Percentiles rank a stretch among this genome's conserved stretches.
Conservation (phyloP, 805 yeast genomes). For the Pichia phayaonensis region DNA sequence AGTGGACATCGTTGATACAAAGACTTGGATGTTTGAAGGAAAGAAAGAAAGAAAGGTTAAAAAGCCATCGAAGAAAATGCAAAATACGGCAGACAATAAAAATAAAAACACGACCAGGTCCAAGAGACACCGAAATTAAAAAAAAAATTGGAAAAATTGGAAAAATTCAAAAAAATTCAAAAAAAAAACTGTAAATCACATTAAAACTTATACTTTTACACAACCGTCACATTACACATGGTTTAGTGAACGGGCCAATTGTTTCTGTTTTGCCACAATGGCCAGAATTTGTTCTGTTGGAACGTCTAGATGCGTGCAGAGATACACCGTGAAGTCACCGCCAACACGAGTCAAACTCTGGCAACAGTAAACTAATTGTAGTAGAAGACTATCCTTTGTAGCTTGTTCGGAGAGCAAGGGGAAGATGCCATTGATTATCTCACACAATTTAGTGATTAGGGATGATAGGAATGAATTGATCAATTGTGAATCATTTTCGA, state of each 20-base stretch:
- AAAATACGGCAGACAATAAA: not conserved
- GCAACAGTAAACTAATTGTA: slow-evolving; percentile 86
- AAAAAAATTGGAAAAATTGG: not conserved
- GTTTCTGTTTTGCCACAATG: slow-evolving; percentile 21
- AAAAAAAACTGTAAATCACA: no score
- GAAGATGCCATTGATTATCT: slow-evolving; percentile 26
- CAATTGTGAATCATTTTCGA: slow-evolving; percentile 31
- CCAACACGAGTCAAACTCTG: slow-evolving; percentile 70
- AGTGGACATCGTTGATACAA: not conserved
- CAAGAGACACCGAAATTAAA: not conserved
- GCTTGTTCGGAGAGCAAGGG: slow-evolving; percentile 30
- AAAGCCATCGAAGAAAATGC: not conserved
- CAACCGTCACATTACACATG: not conserved
- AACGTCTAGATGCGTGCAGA: not conserved
- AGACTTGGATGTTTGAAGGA: not conserved
- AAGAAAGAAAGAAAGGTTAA: not conserved
- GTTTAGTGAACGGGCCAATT: slow-evolving; percentile 31
- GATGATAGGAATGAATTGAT: slow-evolving; percentile 30
- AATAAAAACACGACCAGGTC: not conserved
- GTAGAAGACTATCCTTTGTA: slow-evolving; percentile 55
- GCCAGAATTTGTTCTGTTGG: slow-evolving; percentile 25
- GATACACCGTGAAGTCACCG: slow-evolving; percentile 52
- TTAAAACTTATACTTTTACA: no score
- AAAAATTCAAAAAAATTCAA: no score
- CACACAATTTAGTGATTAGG: slow-evolving; percentile 26